Evolutionary conservation across 169 alveolate species (phyloP), one percentile per base, ranked within the genome.

Genomic region (Plasmodium reichenowi): DNA sequence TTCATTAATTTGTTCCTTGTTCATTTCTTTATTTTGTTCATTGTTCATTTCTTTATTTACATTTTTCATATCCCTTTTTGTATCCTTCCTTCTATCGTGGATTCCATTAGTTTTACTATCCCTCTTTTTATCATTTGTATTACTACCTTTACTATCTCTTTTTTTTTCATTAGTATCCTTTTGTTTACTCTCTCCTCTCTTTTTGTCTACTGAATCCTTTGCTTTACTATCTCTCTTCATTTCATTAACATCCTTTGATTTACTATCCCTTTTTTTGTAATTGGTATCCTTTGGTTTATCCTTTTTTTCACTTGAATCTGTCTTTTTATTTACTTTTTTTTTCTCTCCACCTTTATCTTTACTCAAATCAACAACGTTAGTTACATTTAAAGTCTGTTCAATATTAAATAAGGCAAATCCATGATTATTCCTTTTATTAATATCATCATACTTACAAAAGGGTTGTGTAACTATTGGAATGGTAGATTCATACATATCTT

Each of bases 291-390:
- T 62, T 48, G 10, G 59, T 20, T 13, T 38, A n/a, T 29, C 72
- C 20, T 12, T 72, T 38, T 43, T 56, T 3, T 17, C 48, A 15
- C 0, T 60, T 20, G 58, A 15, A 13, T 20, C 8, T 1, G 20
- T 43, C n/a, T 26, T 72, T 59, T 24, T 62, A 62, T 72, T 72
- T 38, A 17, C 38, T 72, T 72, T 72, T n/a, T 56, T n/a, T 72
- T 72, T 72, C 29, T 50, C 58, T 8, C 4, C 9, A 56, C 54
- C 50, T 72, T 50, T 60, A 8, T 20, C 32, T n/a, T 12, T 54
- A 20, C 22, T 71, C 32, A 47, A 20, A 48, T 71, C 47, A 50
- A 47, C 63, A 26, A 47, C 32, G 2, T 56, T 13, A n/a, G 12
- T 12, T 56, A 17, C 63, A 38, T 38, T 38, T 2, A 56, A 12